Evolutionary conservation across 208 protist species (phyloP), one percentile per base, ranked within the genome.

Genomic region (Trypanosomatidae sp.): DNA sequence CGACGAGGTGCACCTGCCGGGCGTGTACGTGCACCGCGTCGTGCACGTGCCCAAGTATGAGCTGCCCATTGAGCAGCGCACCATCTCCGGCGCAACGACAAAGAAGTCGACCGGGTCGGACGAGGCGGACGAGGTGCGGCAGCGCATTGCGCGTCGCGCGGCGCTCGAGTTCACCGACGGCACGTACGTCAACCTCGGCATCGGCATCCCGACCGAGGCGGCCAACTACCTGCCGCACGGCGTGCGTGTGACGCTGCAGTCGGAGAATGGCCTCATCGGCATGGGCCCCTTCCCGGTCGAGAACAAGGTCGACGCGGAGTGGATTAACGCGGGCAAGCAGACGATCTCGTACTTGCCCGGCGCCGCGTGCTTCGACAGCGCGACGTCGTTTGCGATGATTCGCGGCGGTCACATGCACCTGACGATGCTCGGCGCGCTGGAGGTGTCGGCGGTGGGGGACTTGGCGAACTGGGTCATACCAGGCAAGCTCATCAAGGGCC

Each of bases 391-490:
- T 56, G 92, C 77, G 4, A 98, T 98, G 95, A 98, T 99, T 48
- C 80, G 96, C 51, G 97, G 95, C 43, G 90, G 80, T 15, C 92
- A 97, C 52, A 93, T 98, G 53, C 69, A 97, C 58, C 61, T 98
- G 10, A 98, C 96, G 39, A 96, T 99, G 65, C 72, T 98, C 19
- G 96, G 96, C 26, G 96, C 88, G 22, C 82, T 98, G 45, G 80
- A 99, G 63, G 96, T 98, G 6, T 58, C 80, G 6, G 40, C 61
- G 1, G 86, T 79, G 49, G 96, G 97, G 33, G 97, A 98, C 57
- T 66, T 99, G 0, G 96, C 96, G 8, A 99, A 98, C 78, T 99
- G 94, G 92, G 82, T 97, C 37, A 97, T 98, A 54, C 96, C 97
- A 13, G 90, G 91, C 26, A 97, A 98, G 66, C 83, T 98, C 52